Conservation (phyloP, 257 asterid species). For the Plantago ovata region DNA sequence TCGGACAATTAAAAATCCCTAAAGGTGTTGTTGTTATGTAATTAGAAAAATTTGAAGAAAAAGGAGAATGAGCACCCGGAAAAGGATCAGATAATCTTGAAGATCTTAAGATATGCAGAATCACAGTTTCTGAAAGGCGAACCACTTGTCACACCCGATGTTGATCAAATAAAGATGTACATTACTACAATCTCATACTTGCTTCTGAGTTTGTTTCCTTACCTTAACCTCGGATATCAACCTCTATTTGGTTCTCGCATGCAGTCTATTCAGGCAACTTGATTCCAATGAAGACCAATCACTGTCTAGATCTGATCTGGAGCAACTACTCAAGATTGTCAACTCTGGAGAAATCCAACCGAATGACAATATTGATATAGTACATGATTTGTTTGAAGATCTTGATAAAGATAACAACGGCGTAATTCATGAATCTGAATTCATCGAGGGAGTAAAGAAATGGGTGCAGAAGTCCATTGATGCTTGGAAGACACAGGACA, state of each 20-base stretch:
- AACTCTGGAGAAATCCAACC: constrained; percentile 34
- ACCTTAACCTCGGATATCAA: no score
- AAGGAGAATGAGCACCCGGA: not conserved
- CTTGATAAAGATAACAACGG: constrained; percentile 31
- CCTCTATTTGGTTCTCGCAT: no score
- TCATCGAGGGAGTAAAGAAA: constrained; percentile 27
- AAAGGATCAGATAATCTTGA: constrained; percentile 35
- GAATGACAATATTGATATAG: constrained; percentile 28
- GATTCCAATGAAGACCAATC: constrained; percentile 23
- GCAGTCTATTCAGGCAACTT: constrained; percentile 42
- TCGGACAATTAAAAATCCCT: no score
- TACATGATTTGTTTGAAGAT: constrained; percentile 30
- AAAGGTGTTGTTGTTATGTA: no score
- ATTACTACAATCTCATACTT: not conserved
- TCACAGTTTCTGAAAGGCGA: constrained; percentile 30
- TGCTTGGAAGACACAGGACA: constrained; percentile 24
- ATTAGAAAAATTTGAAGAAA: no score
- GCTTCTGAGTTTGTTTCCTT: not conserved
- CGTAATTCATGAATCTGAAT: constrained; percentile 35
- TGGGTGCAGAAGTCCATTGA: constrained; percentile 39
- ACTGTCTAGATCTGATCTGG: constrained; percentile 34
- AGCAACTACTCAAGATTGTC: constrained; percentile 29
- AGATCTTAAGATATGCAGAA: constrained; percentile 46
- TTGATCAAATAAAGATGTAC: constrained; percentile 35
- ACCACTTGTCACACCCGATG: constrained; percentile 34